These are phyloP conservation scores for Blepharisma japonicum DNA, from an alignment of 73 alveolate species.

Conservation along the genomic window DNA sequence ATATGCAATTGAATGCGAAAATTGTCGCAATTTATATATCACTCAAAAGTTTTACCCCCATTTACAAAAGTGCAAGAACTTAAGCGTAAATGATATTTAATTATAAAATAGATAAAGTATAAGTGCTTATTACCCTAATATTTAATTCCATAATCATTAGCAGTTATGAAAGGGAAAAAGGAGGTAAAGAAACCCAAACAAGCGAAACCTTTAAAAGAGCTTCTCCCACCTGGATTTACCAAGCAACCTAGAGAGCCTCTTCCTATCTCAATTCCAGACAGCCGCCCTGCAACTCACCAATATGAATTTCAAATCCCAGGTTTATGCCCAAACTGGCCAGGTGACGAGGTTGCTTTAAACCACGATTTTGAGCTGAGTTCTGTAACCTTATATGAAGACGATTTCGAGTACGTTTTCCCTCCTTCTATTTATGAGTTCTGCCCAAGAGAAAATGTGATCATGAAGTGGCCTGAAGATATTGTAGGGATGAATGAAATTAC, in stretches of 20 bases:
- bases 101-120: too few species aligned
- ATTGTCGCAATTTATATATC: too few species aligned
- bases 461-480: slow-evolving; percentile 55
- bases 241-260: slow-evolving; percentile 71
- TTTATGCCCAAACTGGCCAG: slow-evolving; percentile 80
- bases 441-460: slow-evolving; percentile 35
- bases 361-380: slow-evolving; percentile 56
- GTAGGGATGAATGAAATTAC: slow-evolving; percentile 49
- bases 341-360: slow-evolving; percentile 69
- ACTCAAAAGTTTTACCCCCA: too few species aligned
- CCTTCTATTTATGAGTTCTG: slow-evolving; percentile 58
- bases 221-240: slow-evolving; percentile 61
- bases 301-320: slow-evolving; percentile 15
- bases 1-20: too few species aligned
- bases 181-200: slow-evolving; percentile 21
- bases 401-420: slow-evolving; percentile 46
- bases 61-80: too few species aligned
- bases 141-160: too few species aligned
- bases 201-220: slow-evolving; percentile 58
- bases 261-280: slow-evolving; percentile 51
- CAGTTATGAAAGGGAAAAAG: slow-evolving; percentile 20
- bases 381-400: slow-evolving; percentile 40
- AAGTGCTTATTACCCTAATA: too few species aligned
- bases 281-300: slow-evolving; percentile 36
- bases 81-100: too few species aligned